Evolutionary conservation across 345 rosid genomes (phyloP).

Genomic region (Lagerstroemia speciosa): DNA sequence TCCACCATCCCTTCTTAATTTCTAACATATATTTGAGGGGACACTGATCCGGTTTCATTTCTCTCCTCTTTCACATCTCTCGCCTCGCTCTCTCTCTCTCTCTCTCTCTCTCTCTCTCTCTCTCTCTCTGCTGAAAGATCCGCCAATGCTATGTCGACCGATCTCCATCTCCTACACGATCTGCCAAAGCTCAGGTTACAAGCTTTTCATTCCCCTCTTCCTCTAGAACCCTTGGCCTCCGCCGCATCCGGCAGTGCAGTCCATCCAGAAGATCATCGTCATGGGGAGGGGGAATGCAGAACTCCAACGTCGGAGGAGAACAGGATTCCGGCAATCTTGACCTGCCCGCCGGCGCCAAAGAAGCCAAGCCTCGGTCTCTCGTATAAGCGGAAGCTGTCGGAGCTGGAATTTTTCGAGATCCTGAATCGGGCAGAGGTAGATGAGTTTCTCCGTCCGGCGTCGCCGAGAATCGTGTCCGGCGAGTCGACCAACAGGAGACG

Average conservation of each 20-base stretch:
- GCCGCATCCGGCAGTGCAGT: slow-evolving; percentile 12
- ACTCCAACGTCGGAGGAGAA: slow-evolving; percentile 12
- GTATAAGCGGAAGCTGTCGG: slow-evolving; percentile 33
- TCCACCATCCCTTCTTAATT: background rate
- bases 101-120: background rate
- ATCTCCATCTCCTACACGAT: slow-evolving; percentile 13
- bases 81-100: background rate
- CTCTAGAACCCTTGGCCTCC: slow-evolving; percentile 5
- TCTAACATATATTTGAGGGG: background rate
- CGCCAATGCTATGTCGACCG: slow-evolving; percentile 2
- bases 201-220: background rate
- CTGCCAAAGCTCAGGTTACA: slow-evolving; percentile 11
- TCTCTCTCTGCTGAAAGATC: background rate
- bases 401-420: slow-evolving; percentile 31
- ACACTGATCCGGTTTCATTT: background rate
- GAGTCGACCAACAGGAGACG: slow-evolving; percentile 5
- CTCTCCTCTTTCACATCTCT: too few relatives aligned
- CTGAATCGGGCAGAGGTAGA: slow-evolving; percentile 25
- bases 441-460: slow-evolving; percentile 14
- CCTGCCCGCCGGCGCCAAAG: slow-evolving; percentile 16
- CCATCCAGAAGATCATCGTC: background rate
- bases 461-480: background rate
- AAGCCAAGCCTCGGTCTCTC: slow-evolving; percentile 8
- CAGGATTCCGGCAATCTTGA: slow-evolving; percentile 11
- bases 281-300: background rate